phyloP scores from a whole-genome alignment of 192 early-diverging fungal genomes.

The Endogone sp. region DNA sequence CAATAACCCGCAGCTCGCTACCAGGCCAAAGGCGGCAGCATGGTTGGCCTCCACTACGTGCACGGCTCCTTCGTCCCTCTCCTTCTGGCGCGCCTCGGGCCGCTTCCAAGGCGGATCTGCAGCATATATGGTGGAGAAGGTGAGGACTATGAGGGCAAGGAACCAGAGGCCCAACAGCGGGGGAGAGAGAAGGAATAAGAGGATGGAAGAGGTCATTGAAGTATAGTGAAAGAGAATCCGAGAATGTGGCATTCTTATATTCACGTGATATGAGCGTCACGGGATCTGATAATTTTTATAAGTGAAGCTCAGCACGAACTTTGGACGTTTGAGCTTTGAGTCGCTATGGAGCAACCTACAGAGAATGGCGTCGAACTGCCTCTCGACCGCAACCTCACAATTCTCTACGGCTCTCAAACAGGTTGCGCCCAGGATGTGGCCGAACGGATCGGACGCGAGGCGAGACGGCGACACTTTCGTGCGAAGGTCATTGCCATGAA shows the following conservation, averaged over 20 bases:
- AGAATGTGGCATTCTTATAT: too few relatives aligned
- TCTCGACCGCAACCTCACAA: conserved; percentile 49
- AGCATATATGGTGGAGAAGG: conserved; percentile 20
- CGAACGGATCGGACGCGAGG: conserved; percentile 76
- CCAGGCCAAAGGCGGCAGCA: conserved; percentile 28
- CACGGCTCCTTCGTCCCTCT: conserved; percentile 26
- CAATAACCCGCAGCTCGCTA: conserved; percentile 33
- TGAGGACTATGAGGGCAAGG: conserved; percentile 11
- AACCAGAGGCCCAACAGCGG: too few relatives aligned
- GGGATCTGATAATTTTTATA: too few relatives aligned
- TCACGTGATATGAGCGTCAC: too few relatives aligned
- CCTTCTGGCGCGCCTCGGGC: conserved; percentile 20
- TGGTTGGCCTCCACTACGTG: conserved; percentile 23
- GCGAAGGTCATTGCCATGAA: conserved; percentile 71
- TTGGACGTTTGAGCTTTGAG: too few relatives aligned
- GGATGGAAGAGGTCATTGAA: too few relatives aligned
- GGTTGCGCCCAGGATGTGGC: conserved; percentile 91
- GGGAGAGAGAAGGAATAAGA: conserved; percentile 13
- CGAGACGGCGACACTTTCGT: conserved; percentile 67
- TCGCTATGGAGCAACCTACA: too few relatives aligned
- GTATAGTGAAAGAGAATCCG: too few relatives aligned
- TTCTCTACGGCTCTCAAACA: conserved; percentile 92
- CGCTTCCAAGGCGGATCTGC: conserved; percentile 31
- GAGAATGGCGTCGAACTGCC: too few relatives aligned
- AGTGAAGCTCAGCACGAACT: too few relatives aligned